Percentiles rank a stretch among this genome's conserved stretches.
Conservation (phyloP, 1,284 basidiomycete species). For the Pholiota adiposa region DNA sequence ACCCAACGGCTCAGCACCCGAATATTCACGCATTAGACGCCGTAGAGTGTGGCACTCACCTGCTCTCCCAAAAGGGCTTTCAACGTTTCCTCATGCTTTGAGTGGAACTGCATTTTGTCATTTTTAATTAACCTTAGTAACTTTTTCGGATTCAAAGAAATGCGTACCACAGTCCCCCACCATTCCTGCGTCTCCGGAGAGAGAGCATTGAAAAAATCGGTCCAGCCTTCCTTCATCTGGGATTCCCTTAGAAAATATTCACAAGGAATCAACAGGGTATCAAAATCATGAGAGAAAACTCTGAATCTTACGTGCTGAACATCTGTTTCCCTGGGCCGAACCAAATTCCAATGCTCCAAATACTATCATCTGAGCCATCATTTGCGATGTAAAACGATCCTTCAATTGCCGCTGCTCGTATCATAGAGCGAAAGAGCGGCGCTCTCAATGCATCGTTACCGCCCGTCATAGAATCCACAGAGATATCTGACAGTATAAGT, state of each 20-base stretch:
- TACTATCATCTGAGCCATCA: background rate
- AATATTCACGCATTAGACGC: too few species aligned
- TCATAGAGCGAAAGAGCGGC: background rate
- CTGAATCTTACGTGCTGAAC: background rate
- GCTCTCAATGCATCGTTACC: background rate
- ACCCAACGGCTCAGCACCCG: too few species aligned
- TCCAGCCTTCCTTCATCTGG: background rate
- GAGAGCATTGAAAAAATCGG: background rate
- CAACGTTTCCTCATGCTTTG: slow-evolving; percentile 12
- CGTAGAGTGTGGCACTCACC: too few species aligned
- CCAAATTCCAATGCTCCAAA: background rate
- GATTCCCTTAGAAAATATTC: background rate
- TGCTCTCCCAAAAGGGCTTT: slow-evolving; percentile 1
- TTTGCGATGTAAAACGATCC: background rate
- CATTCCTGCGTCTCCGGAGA: background rate
- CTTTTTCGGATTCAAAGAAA: too few species aligned
- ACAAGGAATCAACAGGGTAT: too few species aligned
- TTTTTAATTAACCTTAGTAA: too few species aligned
- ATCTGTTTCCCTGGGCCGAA: background rate
- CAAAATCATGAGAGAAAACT: background rate
- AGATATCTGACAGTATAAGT: background rate
- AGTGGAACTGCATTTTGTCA: background rate
- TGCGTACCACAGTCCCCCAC: background rate
- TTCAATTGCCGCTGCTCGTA: background rate
- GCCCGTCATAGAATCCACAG: background rate